Base-by-base conservation (phyloP, 768 basidiomycete genomes). In the Rubroboletus satanas region DNA sequence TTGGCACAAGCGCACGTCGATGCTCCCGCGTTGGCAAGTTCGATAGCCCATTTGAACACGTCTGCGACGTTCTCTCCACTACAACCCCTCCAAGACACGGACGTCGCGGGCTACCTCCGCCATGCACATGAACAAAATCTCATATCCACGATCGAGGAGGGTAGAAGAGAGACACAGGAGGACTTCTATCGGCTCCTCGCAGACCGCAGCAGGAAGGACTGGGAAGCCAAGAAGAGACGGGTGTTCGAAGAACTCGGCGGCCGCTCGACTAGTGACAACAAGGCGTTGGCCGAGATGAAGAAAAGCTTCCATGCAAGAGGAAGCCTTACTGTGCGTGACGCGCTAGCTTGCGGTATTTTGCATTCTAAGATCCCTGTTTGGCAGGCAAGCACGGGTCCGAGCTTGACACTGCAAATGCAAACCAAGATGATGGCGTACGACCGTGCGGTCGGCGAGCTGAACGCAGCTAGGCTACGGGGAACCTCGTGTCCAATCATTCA, bases 391-490 rank as follows among this genome's bases (percentile, higher is more conserved):
- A 71, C 76, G 1, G 74, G 78, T 1, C 83, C 87, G 1, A 83
- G 78, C 55, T 72, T 86, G 21, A 83, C 79, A 14, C 69, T 90
- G 38, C 88, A 91, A 66, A 89, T 89, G 87, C 93, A 95, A 70
- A 84, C 81, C 71, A 91, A 90, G 73, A 94, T 98, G 94, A 92
- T 98, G 88, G 86, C 84, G 12, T 99, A 98, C 69, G 90, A 95
- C 75, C 83, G 84, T 45, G 85, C 90, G 32, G 76, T 98, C 41
- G 76, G 81, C 7, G 84, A 90, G 23, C 75, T 98, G 48, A 94
- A 97, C 73, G 71, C 77, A 37, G 82, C 89, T 1, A 77, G 93
- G 41, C 73, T 87, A 17, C 81, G 85, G 3, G 87, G 83, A 17
- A 83, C 78, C 6, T 90, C 86, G 2, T 93, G 80, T 69, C 89